These are phyloP conservation scores for Fraxinus sp. DNA, from an alignment of 305 asterid species.

Conservation along the genomic window DNA sequence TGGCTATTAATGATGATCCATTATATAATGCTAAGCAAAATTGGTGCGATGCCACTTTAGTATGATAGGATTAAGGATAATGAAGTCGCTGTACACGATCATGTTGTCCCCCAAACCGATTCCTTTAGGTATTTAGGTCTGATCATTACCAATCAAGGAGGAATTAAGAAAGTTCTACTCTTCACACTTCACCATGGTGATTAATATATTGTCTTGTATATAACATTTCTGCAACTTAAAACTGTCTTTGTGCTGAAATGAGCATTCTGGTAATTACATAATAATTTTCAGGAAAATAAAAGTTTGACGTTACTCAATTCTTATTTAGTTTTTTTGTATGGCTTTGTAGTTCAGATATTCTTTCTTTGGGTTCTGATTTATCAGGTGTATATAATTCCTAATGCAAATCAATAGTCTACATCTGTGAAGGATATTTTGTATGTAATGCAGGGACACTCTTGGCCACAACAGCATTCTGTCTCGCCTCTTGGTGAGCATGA, in stretches of 20 bases:
- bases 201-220: neutral
- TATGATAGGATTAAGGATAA: neutral
- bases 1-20: neutral
- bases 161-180: neutral
- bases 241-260: neutral
- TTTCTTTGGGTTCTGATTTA: neutral
- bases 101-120: neutral
- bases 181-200: neutral
- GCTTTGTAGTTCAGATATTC: neutral
- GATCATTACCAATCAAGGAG: neutral
- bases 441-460: conserved; percentile 34
- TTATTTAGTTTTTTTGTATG: neutral
- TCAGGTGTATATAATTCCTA: neutral
- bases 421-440: conserved; percentile 9
- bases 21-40: neutral
- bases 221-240: neutral
- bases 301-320: neutral
- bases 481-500: conserved; percentile 28
- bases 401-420: neutral
- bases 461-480: conserved; percentile 35
- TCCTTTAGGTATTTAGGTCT: neutral
- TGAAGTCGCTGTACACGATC: neutral
- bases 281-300: neutral
- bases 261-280: neutral
- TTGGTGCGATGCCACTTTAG: neutral